These are phyloP conservation scores for Pythium phragmiticola DNA, from an alignment of 352 stramenopile genomes.

Conservation along the genomic window DNA sequence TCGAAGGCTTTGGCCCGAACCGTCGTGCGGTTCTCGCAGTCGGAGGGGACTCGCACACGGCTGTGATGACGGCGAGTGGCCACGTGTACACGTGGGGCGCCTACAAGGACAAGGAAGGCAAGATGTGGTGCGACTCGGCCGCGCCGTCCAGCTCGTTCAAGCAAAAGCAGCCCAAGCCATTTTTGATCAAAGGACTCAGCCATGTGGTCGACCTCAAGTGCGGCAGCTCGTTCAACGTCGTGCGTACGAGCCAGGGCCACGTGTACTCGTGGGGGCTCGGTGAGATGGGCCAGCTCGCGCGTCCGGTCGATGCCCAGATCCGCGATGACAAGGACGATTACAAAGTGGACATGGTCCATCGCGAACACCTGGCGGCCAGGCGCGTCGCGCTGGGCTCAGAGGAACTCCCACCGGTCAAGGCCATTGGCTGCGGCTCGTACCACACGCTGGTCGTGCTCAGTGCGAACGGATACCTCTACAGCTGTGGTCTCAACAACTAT, in stretches of 20 bases:
- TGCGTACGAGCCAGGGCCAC: conserved; percentile 78
- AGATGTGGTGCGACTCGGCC: conserved; percentile 86
- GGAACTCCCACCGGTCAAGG: conserved; percentile 58
- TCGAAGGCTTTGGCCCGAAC: conserved; percentile 57
- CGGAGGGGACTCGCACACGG: conserved; percentile 94
- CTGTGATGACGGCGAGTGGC: conserved; percentile 85
- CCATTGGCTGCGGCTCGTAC: conserved; percentile 88
- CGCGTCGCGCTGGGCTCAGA: conserved; percentile 58
- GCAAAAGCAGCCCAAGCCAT: conserved; percentile 68
- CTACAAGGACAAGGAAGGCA: conserved; percentile 97
- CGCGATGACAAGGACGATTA: conserved; percentile 70
- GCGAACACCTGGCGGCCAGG: conserved; percentile 76
- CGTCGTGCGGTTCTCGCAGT: conserved; percentile 64
- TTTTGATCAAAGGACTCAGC: conserved; percentile 53
- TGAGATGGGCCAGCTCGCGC: conserved; percentile 86
- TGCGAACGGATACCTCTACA: conserved; percentile 85
- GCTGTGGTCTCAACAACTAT: conserved; percentile 95
- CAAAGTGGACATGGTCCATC: conserved; percentile 71
- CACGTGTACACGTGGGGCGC: conserved; percentile 94
- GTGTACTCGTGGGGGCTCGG: conserved; percentile 93
- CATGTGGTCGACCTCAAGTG: conserved; percentile 82
- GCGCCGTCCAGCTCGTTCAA: conserved; percentile 74
- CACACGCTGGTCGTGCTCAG: conserved; percentile 76
- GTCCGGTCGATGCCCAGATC: conserved; percentile 58
- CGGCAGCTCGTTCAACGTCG: conserved; percentile 85